Evolutionary conservation across 192 early-diverging fungal species (phyloP), one percentile per base, ranked within the genome.

Genomic region (Coemansia sp.): DNA sequence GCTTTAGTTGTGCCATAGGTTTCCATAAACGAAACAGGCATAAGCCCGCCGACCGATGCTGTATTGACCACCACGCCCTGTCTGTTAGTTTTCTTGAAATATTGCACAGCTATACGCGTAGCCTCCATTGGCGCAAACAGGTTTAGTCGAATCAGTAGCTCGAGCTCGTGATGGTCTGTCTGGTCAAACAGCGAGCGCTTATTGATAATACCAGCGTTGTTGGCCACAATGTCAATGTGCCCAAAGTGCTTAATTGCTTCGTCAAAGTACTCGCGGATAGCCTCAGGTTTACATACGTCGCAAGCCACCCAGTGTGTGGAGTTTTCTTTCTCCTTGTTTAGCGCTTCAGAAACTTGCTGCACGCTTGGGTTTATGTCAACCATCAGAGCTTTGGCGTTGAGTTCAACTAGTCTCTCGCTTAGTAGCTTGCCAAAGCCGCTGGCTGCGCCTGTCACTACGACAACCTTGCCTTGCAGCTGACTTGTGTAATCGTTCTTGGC

Each of bases 1-100:
- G 83, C 87, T 66, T 93, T 93, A 23, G 88, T 88, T 1, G 90
- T 88, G 23, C 86, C 85, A 67, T 93, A 93, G 52, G 87, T 86
- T 17, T 90, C 89, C 69, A 89, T 87, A 27, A 71, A 47, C 2
- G 81, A 67, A 21, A 86, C 62, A 0, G 84, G 83, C 35, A 81
- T 60, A 0, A 89, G 58, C 0, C 90, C 92, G 0, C 90, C 90
- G 17, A 91, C 76, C 2, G 89, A 91, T 0, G 92, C 89, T 1
- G 87, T 89, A 60, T 91, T 94, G 21, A 94, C 59, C 9, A 91
- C 80, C 5, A 88, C 83, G 1, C 89, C 91, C 26, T 56, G 53
- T 6, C 80, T 77, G 6, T 76, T 59, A 1, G 69, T 73, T 4
- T 81, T 68, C 19, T 70, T 53, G 62, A 92, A 80, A 60, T 87